Percentiles rank a stretch among this genome's conserved stretches.
Evolutionary conservation across 148 eudicot genomes (phyloP).

Genomic region (Pharnaceum exiguum): DNA sequence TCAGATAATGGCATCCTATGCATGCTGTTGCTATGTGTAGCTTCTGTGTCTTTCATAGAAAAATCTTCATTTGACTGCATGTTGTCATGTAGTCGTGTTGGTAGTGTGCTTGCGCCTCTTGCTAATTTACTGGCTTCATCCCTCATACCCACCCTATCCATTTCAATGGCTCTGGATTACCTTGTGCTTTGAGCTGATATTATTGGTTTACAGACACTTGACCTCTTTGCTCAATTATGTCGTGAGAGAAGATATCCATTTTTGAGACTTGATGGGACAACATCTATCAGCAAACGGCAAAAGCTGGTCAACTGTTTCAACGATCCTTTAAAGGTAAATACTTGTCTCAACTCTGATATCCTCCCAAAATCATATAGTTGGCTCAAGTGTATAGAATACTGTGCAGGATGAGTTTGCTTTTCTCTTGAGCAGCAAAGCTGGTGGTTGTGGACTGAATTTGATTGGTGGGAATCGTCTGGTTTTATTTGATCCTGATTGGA

Average conservation of each 20-base stretch:
- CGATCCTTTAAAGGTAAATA: conserved; percentile 79
- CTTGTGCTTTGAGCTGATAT: conserved; percentile 6
- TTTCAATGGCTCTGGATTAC: background rate
- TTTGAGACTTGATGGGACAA: conserved; percentile 86
- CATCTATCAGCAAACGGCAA: conserved; percentile 91
- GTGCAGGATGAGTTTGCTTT: conserved; percentile 98
- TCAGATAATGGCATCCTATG: background rate
- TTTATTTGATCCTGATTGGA: conserved; percentile 99
- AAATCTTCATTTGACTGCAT: background rate
- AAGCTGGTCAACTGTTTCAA: conserved; percentile 90
- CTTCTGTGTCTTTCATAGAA: background rate
- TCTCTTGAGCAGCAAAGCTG: conserved; percentile 99
- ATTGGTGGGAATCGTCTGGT: conserved; percentile 97
- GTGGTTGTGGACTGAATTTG: conserved; percentile 99
- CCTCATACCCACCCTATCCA: background rate
- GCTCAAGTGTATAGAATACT: conserved; percentile 10
- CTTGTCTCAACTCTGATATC: conserved; percentile 1
- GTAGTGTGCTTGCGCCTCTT: no score
- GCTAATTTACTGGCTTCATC: background rate
- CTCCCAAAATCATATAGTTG: background rate
- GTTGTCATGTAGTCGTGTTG: no score
- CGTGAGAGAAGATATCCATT: conserved; percentile 97
- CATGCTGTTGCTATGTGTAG: background rate
- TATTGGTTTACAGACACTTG: conserved; percentile 64
- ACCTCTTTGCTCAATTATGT: conserved; percentile 95